Base-by-base conservation (phyloP, 2,329 filamentous ascomycete genomes). In the Coleophoma cylindrospora region DNA sequence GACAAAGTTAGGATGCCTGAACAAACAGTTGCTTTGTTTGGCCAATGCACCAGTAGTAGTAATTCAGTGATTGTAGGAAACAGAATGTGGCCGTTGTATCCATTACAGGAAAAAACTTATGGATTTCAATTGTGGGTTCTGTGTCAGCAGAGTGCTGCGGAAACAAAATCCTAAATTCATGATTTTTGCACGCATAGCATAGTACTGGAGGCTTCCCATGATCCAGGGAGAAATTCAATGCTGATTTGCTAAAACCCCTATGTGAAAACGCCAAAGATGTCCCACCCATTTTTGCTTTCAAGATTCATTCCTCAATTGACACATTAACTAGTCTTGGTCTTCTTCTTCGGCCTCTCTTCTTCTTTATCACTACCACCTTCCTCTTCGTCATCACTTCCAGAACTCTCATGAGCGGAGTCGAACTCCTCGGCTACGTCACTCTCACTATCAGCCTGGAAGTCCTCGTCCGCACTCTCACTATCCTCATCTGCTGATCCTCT, bases 351-450 rank as follows among this genome's bases (percentile, higher is more conserved):
- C 36, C 66, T 65, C 58, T 74, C 74, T 3, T 75, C 74, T 12
- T 73, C 77, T 27, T 72, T 74, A 57, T 79, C 83, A 51, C 81
- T 84, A 62, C 85, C 85, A 58, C 74, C 81, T 46, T 84, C 84
- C 40, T 78, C 80, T 54, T 80, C 85, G 58, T 81, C 85, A 50
- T 77, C 84, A 15, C 79, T 84, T 12, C 87, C 90, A 46, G 83
- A 88, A 65, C 90, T 96, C 66, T 95, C 89, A 65, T 96, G 92
- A 43, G 82, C 86, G 48, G 88, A 92, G 69, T 99, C 94, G 60
- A 83, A 99, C 66, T 99, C 95, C 70, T 99, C 94, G 1, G 92
- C 94, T 2, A 96, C 91, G 59, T 99, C 94, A 48, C 88, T 95
- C 57, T 99, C 94, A 13, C 87, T 91, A 54, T 95, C 90, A 6